Evolutionary conservation across 108 stramenopile genomes (phyloP).

Genomic region (Cyclotella sp.): DNA sequence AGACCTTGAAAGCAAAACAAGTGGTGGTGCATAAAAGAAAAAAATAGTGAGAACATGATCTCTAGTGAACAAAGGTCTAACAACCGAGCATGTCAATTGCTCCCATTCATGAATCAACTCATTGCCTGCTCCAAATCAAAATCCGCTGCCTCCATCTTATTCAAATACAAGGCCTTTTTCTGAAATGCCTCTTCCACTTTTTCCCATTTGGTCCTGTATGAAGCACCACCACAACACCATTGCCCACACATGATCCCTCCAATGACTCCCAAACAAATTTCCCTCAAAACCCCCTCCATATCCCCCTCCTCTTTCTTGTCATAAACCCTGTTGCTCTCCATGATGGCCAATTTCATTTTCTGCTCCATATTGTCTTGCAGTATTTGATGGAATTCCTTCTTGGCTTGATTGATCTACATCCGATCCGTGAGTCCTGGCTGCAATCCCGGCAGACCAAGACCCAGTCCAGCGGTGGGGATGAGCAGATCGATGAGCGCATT

Average conservation of each 20-base stretch:
- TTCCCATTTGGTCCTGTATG: not conserved
- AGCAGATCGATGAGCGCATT: constrained; percentile 84
- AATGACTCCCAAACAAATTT: too few relatives aligned
- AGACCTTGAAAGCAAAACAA: constrained; percentile 31
- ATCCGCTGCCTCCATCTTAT: constrained; percentile 79
- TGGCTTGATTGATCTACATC: constrained; percentile 77
- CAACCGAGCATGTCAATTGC: too few relatives aligned
- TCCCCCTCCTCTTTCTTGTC: constrained; percentile 36
- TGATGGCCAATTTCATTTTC: constrained; percentile 59
- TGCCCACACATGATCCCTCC: too few relatives aligned
- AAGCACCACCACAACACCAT: not conserved
- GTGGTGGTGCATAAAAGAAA: not conserved
- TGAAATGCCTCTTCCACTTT: constrained; percentile 54
- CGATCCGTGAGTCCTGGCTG: constrained; percentile 82
- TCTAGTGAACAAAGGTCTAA: too few relatives aligned
- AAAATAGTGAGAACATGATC: too few relatives aligned
- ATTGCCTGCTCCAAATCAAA: constrained; percentile 85
- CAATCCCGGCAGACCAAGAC: constrained; percentile 80
- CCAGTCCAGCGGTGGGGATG: constrained; percentile 82
- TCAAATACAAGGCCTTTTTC: constrained; percentile 70
- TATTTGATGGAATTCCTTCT: constrained; percentile 58
- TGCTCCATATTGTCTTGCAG: constrained; percentile 65
- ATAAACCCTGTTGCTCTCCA: constrained; percentile 43
- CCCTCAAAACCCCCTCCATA: constrained; percentile 19
- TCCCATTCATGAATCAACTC: too few relatives aligned